Conservation (phyloP, 2,329 filamentous ascomycete genomes). For the Neofusicoccum cordaticola region DNA sequence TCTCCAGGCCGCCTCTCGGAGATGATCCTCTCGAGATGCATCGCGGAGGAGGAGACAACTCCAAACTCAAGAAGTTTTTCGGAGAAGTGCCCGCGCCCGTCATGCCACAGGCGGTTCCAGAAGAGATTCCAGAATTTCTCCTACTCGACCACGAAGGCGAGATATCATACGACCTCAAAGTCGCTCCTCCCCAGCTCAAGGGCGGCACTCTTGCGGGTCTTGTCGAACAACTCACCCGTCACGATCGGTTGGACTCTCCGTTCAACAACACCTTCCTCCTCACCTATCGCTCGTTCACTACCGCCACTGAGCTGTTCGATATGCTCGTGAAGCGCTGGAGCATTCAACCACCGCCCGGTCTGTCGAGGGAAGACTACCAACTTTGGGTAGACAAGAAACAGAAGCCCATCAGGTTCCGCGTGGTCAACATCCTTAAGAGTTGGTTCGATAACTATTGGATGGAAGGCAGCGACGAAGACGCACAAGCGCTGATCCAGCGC, state of each 20-base stretch:
- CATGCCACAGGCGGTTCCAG: slow-evolving; percentile 49
- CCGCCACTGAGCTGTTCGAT: slow-evolving; percentile 86
- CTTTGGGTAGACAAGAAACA: slow-evolving; percentile 92
- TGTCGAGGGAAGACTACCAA: slow-evolving; percentile 74
- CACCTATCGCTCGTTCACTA: slow-evolving; percentile 93
- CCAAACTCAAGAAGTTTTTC: slow-evolving; percentile 52
- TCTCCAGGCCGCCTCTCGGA: slow-evolving; percentile 52
- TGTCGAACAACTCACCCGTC: slow-evolving; percentile 91
- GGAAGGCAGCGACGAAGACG: slow-evolving; percentile 84
- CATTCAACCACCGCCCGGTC: slow-evolving; percentile 82
- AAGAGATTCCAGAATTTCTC: slow-evolving; percentile 81
- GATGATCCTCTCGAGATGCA: slow-evolving; percentile 32
- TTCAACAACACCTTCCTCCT: slow-evolving; percentile 98
- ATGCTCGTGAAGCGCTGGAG: slow-evolving; percentile 87
- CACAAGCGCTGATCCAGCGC: slow-evolving; percentile 78
- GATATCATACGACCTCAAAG: slow-evolving; percentile 83
- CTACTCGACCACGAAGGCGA: slow-evolving; percentile 85
- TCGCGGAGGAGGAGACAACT: slow-evolving; percentile 39
- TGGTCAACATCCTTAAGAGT: slow-evolving; percentile 95
- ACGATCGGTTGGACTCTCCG: slow-evolving; percentile 89
- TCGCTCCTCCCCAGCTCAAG: slow-evolving; percentile 71
- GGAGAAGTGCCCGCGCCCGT: slow-evolving; percentile 51
- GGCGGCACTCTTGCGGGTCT: slow-evolving; percentile 85
- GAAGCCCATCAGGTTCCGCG: slow-evolving; percentile 90
- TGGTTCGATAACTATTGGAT: slow-evolving; percentile 99